Evolutionary conservation across 768 basidiomycete genomes (phyloP).

Genomic region (Coprinopsis marcescibilis): DNA sequence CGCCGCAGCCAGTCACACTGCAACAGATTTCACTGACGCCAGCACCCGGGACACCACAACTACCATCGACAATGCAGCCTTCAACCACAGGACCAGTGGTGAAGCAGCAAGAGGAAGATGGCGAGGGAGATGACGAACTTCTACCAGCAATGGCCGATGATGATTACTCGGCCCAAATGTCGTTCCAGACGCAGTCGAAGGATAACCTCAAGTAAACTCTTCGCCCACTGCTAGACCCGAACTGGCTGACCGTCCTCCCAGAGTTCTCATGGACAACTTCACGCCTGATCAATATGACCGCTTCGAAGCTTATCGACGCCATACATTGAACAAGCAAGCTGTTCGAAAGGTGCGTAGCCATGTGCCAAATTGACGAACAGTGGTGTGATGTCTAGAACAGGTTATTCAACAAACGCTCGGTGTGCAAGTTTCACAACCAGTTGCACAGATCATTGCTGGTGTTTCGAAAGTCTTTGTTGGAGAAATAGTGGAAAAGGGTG

Average conservation of each 20-base stretch:
- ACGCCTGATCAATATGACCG: conserved; percentile 79
- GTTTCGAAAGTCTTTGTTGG: conserved; percentile 91
- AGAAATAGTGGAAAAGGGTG: conserved; percentile 87
- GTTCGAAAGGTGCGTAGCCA: conserved; percentile 59
- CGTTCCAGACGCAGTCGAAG: conserved; percentile 84
- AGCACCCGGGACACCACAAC: conserved; percentile 14
- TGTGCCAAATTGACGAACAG: neutral
- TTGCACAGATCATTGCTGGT: conserved; percentile 86
- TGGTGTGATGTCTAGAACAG: conserved; percentile 29
- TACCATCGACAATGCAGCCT: conserved; percentile 13
- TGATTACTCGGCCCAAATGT: conserved; percentile 78
- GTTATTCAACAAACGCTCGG: conserved; percentile 78
- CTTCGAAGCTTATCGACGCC: conserved; percentile 83
- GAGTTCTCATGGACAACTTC: conserved; percentile 87
- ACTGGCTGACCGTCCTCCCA: conserved; percentile 20
- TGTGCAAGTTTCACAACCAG: conserved; percentile 80
- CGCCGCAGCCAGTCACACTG: neutral
- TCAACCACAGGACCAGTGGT: neutral
- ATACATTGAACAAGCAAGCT: conserved; percentile 77
- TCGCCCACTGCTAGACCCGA: neutral
- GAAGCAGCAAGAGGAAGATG: conserved; percentile 43
- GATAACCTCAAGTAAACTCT: conserved; percentile 69
- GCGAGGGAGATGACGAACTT: conserved; percentile 72
- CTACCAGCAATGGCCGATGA: conserved; percentile 85
- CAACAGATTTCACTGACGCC: conserved; percentile 10